phyloP scores from a whole-genome alignment of 768 basidiomycete species.

The Lepiota subincarnata region DNA sequence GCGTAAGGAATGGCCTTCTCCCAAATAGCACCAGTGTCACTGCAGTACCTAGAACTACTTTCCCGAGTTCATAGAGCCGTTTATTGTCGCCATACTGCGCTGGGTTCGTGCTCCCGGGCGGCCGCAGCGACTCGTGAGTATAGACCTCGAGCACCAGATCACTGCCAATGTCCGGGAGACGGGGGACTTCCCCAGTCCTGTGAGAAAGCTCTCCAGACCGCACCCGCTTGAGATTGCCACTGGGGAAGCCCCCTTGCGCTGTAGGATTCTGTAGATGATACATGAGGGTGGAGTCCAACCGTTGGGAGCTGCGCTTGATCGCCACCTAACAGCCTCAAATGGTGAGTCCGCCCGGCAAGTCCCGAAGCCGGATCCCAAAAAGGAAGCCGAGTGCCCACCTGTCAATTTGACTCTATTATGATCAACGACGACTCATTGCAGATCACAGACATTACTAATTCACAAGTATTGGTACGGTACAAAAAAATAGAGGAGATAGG shows the following conservation, averaged over 20 bases:
- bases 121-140: constrained; percentile 63
- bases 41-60: constrained; percentile 40
- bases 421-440: too few species aligned
- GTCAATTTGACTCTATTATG: too few species aligned
- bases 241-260: constrained; percentile 1
- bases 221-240: constrained; percentile 18
- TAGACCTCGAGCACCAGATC: constrained; percentile 64
- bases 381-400: neutral
- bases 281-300: neutral
- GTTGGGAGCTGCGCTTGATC: neutral
- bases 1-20: constrained; percentile 46
- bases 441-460: too few species aligned
- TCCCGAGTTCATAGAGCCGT: constrained; percentile 49
- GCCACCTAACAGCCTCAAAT: neutral
- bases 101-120: constrained; percentile 25
- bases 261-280: neutral
- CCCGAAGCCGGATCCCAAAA: too few species aligned
- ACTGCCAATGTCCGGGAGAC: constrained; percentile 32
- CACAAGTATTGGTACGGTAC: too few species aligned
- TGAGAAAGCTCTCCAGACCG: constrained; percentile 16
- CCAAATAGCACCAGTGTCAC: constrained; percentile 45
- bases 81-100: constrained; percentile 53
- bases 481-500: neutral
- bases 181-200: constrained; percentile 28
- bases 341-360: neutral